Base-by-base conservation (phyloP, 2,329 filamentous ascomycete species). In the Fusarium sp. region DNA sequence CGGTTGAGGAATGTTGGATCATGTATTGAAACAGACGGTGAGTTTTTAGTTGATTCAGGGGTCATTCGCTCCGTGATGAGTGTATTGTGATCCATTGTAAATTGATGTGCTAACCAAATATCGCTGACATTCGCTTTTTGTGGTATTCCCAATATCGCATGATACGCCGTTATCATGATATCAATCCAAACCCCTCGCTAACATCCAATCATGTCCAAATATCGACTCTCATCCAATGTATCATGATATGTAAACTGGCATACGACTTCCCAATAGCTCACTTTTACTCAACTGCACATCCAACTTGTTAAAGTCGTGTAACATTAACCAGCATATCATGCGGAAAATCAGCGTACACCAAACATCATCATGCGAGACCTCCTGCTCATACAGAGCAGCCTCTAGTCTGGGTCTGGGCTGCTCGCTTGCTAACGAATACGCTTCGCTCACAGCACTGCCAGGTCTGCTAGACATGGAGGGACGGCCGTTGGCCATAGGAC, bases 291-390 rank as follows among this genome's bases (percentile, higher is more conserved):
- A 78, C 77, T 89, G 87, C 15, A 86, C 81, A 63, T 90, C 88
- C 66, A 84, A 82, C 75, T 86, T 87, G 77, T 88, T 82, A 59
- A 90, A 90, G 73, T 90, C 87, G 74, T 90, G 88, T 69, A 90
- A 79, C 80, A 87, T 83, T 59, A 90, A 79, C 89, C 88, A 90
- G 76, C 87, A 89, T 31, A 90, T 82, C 88, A 90, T 90, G 33
- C 88, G 81, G 70, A 90, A 87, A 8, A 89, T 83, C 24, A 90
- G 79, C 13, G 85, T 86, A 72, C 86, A 87, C 88, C 88, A 90
- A n/a, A 89, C 84, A 13, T 84, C 82, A 48, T 84, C 82, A 48
- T 82, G 79, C n/a, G 77, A 78, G 18, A 78, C 79, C 10, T 69
- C 61, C 56, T 79, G 66, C 6, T 75, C 62, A 14, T 76, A 74